A percentile compares a stretch with the other conserved stretches of the same genome.
Conservation (phyloP, 805 yeast species). For the Clavispora fructus region DNA sequence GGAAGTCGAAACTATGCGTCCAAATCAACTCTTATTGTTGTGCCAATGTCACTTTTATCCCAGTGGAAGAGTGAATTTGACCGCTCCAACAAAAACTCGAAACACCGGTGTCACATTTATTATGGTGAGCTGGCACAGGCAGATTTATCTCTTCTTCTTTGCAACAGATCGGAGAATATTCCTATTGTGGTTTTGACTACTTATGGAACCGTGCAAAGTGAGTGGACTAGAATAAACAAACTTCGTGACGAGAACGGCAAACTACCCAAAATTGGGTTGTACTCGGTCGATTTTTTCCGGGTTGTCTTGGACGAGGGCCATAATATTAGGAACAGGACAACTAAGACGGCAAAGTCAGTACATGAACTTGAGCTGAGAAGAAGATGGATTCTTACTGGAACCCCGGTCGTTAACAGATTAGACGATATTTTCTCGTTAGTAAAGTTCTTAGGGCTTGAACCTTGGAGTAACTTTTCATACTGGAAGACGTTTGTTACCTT, state of each 20-base stretch:
- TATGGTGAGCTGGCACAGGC: slow-evolving; percentile 63
- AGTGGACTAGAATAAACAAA: slow-evolving; percentile 49
- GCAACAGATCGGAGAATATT: slow-evolving; percentile 35
- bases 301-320: slow-evolving; percentile 89
- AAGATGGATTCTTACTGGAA: slow-evolving; percentile 87
- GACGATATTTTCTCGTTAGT: slow-evolving; percentile 82
- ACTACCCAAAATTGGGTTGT: slow-evolving; percentile 49
- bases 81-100: slow-evolving; percentile 45
- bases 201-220: slow-evolving; percentile 80
- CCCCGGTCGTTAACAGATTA: slow-evolving; percentile 83
- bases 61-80: slow-evolving; percentile 87
- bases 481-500: slow-evolving; percentile 84
- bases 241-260: slow-evolving; percentile 21
- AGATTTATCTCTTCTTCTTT: slow-evolving; percentile 44
- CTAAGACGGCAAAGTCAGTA: slow-evolving; percentile 76
- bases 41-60: slow-evolving; percentile 85
- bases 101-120: slow-evolving; percentile 53
- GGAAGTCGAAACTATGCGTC: slow-evolving; percentile 48
- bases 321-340: slow-evolving; percentile 70
- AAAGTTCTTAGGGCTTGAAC: slow-evolving; percentile 71
- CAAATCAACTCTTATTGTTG: slow-evolving; percentile 70
- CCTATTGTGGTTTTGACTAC: slow-evolving; percentile 78
- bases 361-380: slow-evolving; percentile 59
- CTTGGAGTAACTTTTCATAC: slow-evolving; percentile 80
- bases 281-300: slow-evolving; percentile 67